These are phyloP conservation scores for Escallonia rubra DNA, from an alignment of 129 eudicot genomes.

Conservation along the genomic window DNA sequence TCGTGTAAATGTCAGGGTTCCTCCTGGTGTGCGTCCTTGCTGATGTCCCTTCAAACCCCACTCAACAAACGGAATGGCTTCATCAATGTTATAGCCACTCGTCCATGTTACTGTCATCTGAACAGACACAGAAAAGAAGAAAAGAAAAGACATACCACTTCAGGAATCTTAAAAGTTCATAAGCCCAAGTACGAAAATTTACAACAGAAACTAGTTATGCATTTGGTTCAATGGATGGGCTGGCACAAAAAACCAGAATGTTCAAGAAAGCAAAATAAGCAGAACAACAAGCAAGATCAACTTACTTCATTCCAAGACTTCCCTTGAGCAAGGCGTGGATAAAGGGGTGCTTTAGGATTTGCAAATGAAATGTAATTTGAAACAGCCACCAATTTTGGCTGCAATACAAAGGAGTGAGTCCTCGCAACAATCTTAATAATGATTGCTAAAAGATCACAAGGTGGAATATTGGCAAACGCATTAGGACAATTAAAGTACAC, in stretches of 20 bases:
- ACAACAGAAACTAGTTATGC: no score
- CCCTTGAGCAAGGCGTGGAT: conserved; percentile 95
- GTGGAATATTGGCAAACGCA: no score
- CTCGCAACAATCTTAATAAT: background rate
- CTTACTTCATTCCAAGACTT: conserved; percentile 90
- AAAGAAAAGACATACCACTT: background rate
- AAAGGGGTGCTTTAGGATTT: conserved; percentile 91
- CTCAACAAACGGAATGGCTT: conserved; percentile 84
- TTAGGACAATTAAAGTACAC: conserved; percentile 4
- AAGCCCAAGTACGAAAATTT: no score
- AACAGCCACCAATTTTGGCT: conserved; percentile 81
- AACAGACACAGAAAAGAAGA: conserved; percentile 1
- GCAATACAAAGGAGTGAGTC: conserved; percentile 27
- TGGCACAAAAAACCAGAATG: no score
- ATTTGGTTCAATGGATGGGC: no score
- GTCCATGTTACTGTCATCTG: conserved; percentile 99
- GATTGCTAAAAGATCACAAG: no score
- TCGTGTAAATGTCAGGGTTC: conserved; percentile 70
- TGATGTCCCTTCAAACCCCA: conserved; percentile 56
- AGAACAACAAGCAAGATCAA: conserved; percentile 1
- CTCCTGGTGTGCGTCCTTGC: conserved; percentile 62
- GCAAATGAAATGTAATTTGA: conserved; percentile 67
- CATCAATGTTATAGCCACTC: conserved; percentile 90
- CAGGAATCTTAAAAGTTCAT: no score
- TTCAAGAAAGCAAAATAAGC: no score